Conservation (phyloP, 495 filamentous ascomycete genomes). For the Baudoinia panamericana region DNA sequence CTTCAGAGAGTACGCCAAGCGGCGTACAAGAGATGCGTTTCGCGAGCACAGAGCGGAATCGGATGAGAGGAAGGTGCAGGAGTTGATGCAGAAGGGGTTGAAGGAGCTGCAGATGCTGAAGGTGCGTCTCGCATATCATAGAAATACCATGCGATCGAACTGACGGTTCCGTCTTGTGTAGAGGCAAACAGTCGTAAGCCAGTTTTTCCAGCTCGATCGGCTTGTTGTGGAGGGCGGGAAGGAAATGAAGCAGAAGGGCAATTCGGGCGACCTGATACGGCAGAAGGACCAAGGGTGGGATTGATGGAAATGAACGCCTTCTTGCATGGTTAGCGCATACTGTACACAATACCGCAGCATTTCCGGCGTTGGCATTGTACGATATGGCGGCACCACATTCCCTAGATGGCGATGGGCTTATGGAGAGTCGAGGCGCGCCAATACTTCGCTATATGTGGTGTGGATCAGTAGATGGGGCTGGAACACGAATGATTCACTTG, state of each 20-base stretch:
- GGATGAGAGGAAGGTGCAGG: slow-evolving; percentile 68
- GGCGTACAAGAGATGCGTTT: slow-evolving; percentile 79
- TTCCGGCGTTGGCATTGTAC: too few species aligned
- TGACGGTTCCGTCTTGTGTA: slow-evolving; percentile 30
- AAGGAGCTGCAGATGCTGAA: slow-evolving; percentile 82
- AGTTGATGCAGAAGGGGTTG: slow-evolving; percentile 76
- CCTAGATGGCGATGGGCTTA: too few species aligned
- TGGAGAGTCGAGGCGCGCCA: too few species aligned
- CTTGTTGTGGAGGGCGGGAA: slow-evolving; percentile 87
- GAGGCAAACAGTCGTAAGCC: slow-evolving; percentile 89
- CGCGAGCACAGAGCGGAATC: slow-evolving; percentile 55
- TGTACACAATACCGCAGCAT: too few species aligned
- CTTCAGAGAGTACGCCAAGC: slow-evolving; percentile 89
- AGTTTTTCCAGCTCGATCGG: slow-evolving; percentile 85
- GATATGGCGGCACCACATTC: too few species aligned
- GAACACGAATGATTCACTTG: too few species aligned
- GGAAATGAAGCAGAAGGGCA: slow-evolving; percentile 59
- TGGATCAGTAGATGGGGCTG: too few species aligned
- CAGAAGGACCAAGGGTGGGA: slow-evolving; percentile 82
- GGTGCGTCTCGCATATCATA: too few species aligned
- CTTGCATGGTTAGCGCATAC: too few species aligned
- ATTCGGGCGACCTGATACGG: slow-evolving; percentile 55
- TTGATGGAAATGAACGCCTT: too few species aligned
- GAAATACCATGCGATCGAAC: too few species aligned
- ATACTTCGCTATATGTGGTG: too few species aligned